phyloP scores from a whole-genome alignment of 2,329 filamentous ascomycete species.

The Didymosphaeria variabile region DNA sequence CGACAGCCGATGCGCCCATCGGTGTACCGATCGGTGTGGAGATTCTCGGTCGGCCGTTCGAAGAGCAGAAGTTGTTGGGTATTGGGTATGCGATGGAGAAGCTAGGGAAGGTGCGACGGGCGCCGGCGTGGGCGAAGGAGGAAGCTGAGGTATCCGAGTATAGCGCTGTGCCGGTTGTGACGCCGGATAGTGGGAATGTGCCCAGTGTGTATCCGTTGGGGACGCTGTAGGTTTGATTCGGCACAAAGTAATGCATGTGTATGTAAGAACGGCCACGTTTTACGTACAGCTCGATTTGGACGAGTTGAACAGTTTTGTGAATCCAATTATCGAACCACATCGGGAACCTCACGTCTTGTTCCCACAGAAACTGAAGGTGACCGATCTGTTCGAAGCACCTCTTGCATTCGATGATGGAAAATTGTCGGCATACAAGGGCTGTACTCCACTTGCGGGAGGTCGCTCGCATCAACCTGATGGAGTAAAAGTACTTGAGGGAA shows the following conservation, averaged over 20 bases:
- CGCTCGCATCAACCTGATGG: no score
- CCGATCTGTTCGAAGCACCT: no score
- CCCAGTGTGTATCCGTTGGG: constrained; percentile 60
- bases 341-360: no score
- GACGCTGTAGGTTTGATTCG: constrained; percentile 33
- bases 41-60: constrained; percentile 66
- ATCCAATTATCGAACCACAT: no score
- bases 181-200: constrained; percentile 55
- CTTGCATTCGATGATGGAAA: no score
- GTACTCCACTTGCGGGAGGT: no score
- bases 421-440: no score
- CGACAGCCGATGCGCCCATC: constrained; percentile 59
- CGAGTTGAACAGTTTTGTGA: no score
- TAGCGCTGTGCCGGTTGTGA: constrained; percentile 55
- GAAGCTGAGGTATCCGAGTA: constrained; percentile 53
- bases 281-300: no score
- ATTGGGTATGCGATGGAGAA: constrained; percentile 63
- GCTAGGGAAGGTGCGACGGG: constrained; percentile 56
- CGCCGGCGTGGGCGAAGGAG: constrained; percentile 57
- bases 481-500: no score
- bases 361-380: no score
- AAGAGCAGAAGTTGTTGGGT: constrained; percentile 62
- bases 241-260: not conserved
- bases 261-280: no score
- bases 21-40: constrained; percentile 73